Conservation (phyloP, 2,329 filamentous ascomycete genomes). For the Cercospora citrullina region DNA sequence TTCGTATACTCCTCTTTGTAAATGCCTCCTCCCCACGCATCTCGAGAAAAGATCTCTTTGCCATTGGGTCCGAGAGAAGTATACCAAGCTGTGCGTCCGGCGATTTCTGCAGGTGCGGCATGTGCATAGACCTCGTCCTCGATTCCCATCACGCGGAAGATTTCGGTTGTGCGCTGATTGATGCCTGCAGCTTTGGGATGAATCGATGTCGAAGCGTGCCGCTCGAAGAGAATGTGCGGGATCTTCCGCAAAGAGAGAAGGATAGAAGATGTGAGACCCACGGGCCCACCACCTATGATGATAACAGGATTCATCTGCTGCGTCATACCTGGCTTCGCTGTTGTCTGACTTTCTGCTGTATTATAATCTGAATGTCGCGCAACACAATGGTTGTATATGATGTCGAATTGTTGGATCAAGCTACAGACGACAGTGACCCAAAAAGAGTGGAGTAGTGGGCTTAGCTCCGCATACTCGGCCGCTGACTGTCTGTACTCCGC, state of each 20-base stretch:
- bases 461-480: background rate
- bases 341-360: too few species aligned
- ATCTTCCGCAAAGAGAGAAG: constrained; percentile 36
- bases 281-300: constrained; percentile 38
- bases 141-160: constrained; percentile 38
- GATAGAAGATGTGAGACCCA: constrained; percentile 38
- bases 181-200: constrained; percentile 39
- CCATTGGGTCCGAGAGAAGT: constrained; percentile 38
- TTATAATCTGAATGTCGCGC: too few species aligned
- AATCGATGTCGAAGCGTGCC: constrained; percentile 38
- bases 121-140: constrained; percentile 33
- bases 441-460: background rate
- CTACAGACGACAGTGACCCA: too few species aligned
- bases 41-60: constrained; percentile 34
- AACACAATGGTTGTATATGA: background rate
- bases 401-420: background rate
- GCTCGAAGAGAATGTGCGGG: constrained; percentile 36
- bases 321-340: too few species aligned
- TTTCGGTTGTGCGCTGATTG: constrained; percentile 34
- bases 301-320: constrained; percentile 24
- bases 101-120: constrained; percentile 30
- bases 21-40: constrained; percentile 34
- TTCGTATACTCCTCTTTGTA: constrained; percentile 25
- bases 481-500: background rate
- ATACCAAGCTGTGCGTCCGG: constrained; percentile 37